Evolutionary conservation across 768 basidiomycete species (phyloP), one percentile per base, ranked within the genome.

Genomic region (Arthromyces matolae): DNA sequence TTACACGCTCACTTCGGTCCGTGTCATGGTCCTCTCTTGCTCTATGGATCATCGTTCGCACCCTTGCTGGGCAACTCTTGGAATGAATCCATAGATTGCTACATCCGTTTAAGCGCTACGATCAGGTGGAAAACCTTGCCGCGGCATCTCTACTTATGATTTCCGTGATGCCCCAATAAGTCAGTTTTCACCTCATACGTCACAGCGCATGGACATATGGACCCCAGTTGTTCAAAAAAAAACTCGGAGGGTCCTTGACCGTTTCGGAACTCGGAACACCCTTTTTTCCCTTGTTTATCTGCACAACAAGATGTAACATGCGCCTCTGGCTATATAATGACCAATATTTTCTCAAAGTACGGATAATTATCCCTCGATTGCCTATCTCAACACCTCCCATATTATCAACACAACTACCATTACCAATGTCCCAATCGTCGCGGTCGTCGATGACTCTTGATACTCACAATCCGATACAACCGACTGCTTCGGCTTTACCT

Each of bases 321-420:
- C 9, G 25, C 23, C 18, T 33, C 34, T 46, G 25, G 22, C 40
- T 56, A 54, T 56, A 49, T 54, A 53, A 39, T 40, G 45, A 42
- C 20, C 20, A 20, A 27, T 28, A n/a, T 35, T 27, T 12, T 40
- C 28, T 3, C 10, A 32, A 18, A 6, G 34, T 40, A 18, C 18
- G 3, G 20, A 20, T 32, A 31, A 36, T 28, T 19, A 50, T 28
- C 31, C 34, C 14, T n/a, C n/a, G n/a, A n/a, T n/a, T n/a, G n/a
- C n/a, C 42, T 9, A 43, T 36, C 24, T 10, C 35, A 16, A 16
- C n/a, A 8, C 22, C 9, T 24, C 19, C 27, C 28, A 7, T 37
- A 23, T 36, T 27, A 35, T 20, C 8, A 9, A 25, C 32, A 27
- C 4, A 2, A 19, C 24, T 13, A 4, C 34, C n/a, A 19, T 28